Percentiles rank a stretch among this genome's conserved stretches.
Evolutionary conservation across 441 rosid genomes (phyloP).

Genomic region (Rhodomyrtus psidioides): DNA sequence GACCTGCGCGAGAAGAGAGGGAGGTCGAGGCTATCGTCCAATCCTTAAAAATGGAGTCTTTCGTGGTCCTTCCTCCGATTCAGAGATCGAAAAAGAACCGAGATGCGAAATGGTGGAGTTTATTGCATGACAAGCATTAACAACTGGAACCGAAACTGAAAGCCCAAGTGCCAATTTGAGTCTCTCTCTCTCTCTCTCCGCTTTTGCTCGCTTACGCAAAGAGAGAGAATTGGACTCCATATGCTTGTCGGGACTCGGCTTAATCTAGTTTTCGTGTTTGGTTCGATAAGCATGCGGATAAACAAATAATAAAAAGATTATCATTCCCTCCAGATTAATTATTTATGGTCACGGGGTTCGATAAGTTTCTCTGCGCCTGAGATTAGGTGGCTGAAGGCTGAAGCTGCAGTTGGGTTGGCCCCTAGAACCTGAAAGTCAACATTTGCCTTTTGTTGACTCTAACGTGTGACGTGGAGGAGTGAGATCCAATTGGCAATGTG

Average conservation of each 20-base stretch:
- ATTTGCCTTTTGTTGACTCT: not conserved
- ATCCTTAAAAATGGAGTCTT: not conserved
- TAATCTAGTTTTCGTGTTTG: not conserved
- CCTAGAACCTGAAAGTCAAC: not conserved
- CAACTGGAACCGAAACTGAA: not conserved
- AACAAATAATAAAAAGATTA: not conserved
- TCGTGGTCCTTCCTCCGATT: not conserved
- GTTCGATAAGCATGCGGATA: not conserved
- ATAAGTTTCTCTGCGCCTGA: rapidly evolving
- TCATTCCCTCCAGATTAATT: not conserved
- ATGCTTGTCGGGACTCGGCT: not conserved
- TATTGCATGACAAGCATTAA: not conserved
- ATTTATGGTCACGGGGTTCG: not conserved
- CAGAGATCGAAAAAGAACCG: not conserved
- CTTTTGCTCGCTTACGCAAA: not conserved
- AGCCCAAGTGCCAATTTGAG: not conserved
- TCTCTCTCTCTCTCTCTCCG: not conserved
- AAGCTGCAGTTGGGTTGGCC: not conserved
- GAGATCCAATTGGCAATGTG: not conserved
- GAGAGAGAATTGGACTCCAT: not conserved
- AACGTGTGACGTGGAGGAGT: rapidly evolving
- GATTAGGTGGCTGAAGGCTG: not conserved
- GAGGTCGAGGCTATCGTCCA: not conserved
- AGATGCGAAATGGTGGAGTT: not conserved
- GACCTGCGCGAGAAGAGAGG: not conserved